These are phyloP conservation scores for Mortierella sp. DNA, from an alignment of 371 early-diverging fungal genomes.

Conservation along the genomic window DNA sequence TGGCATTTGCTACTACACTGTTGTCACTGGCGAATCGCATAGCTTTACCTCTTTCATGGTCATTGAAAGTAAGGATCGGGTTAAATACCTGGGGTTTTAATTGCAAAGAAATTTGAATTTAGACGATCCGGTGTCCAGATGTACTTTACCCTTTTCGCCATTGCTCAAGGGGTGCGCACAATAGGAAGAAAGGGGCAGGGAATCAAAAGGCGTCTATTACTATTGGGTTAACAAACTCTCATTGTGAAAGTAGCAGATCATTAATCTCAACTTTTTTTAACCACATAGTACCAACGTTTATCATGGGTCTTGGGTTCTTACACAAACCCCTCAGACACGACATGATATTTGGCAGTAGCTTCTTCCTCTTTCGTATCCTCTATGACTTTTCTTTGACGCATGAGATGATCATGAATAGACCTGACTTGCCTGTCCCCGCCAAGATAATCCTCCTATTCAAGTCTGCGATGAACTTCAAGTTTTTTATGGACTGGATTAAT, in stretches of 20 bases:
- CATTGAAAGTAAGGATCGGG: conserved; percentile 27
- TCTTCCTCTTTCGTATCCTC: conserved; percentile 20
- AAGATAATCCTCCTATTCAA: conserved; percentile 19
- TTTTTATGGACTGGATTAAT: conserved; percentile 29
- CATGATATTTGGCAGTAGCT: conserved; percentile 11
- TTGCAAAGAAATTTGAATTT: no score
- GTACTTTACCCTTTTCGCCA: neutral
- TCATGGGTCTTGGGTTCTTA: conserved; percentile 26
- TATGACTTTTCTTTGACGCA: conserved; percentile 24
- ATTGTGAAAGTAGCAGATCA: no score
- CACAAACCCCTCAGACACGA: conserved; percentile 29
- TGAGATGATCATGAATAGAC: conserved; percentile 20
- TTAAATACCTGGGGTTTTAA: no score
- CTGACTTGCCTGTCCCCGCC: neutral
- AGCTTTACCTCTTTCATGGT: conserved; percentile 12
- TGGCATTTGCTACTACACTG: conserved; percentile 13
- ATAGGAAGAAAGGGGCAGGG: neutral
- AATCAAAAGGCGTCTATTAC: neutral
- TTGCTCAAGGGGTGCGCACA: neutral
- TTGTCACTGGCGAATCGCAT: conserved; percentile 4
- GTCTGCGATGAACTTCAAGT: conserved; percentile 26
- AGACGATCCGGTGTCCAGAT: no score
- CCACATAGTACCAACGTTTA: conserved; percentile 26
- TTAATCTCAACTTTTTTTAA: neutral
- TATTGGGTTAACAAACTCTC: no score